Evolutionary conservation across 768 basidiomycete species (phyloP), one percentile per base, ranked within the genome.

Genomic region (Melanogaster broomeanus): DNA sequence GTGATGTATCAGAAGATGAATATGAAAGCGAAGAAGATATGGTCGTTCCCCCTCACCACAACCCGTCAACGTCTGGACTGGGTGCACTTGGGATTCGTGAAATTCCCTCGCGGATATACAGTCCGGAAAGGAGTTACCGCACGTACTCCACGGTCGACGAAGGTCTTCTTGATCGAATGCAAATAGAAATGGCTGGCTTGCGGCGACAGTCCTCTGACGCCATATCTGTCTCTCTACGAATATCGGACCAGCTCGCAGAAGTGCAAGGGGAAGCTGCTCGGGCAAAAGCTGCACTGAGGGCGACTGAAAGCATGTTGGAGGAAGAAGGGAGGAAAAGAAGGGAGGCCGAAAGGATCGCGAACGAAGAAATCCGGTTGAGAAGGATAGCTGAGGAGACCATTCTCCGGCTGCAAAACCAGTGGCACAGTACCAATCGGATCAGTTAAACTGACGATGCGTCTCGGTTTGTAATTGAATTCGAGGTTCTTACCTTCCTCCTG

Each of bases 1-100:
- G 74, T 33, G 63, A 67, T 40, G 58, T 68, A n/a, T 82, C 81
- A 44, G 80, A 77, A 55, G 79, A 82, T 35, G 71, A 66, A 27
- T 84, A 74, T 55, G 84, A 87, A 65, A 89, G 86, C 61, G 86
- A 88, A 61, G 87, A 88, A 51, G 86, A 85, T 40, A 69, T 79
- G 64, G 60, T 72, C 25, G 68, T 74, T 42, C 77, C 77, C 21
- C 72, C 77, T 57, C 69, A 73, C 51, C 75, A 76, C 51, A 72
- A 77, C 31, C 67, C 69, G 48, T 72, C 77, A 40, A 51, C 71
- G 35, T 62, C 67, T 30, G 69, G 75, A 48, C 59, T 76, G 13
- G 72, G 73, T 38, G 60, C 69, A n/a, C 61, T 71, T 41, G 68
- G 68, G 22, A 66, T 70, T 21, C 56, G 62, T 18, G 61, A 66